phyloP scores from a whole-genome alignment of 2,329 filamentous ascomycete genomes.

The Hypoxylon sp. region DNA sequence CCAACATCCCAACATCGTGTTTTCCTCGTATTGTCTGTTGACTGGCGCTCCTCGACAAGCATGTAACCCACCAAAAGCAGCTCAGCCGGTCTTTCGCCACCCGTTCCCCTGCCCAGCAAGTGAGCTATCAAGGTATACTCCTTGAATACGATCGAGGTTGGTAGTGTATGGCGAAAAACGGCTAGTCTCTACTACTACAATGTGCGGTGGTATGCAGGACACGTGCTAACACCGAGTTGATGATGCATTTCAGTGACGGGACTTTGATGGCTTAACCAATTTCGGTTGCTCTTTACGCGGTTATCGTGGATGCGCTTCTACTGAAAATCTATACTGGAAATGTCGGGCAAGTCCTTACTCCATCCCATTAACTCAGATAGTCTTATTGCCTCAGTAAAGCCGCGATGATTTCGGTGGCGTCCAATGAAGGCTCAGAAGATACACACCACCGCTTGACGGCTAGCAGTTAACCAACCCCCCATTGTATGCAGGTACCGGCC shows the following conservation, averaged over 20 bases:
- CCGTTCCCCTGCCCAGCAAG: conserved; percentile 11
- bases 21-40: conserved; percentile 34
- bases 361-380: conserved; percentile 20
- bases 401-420: conserved; percentile 31
- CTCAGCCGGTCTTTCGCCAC: conserved; percentile 36
- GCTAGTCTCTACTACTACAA: conserved; percentile 8
- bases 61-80: conserved; percentile 37
- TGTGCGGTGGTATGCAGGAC: conserved; percentile 30
- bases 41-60: conserved; percentile 17
- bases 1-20: conserved; percentile 33
- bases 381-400: conserved; percentile 16
- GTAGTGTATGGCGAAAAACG: conserved; percentile 12
- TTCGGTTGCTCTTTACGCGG: conserved; percentile 6
- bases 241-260: conserved; percentile 36
- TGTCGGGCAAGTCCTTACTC: conserved; percentile 16
- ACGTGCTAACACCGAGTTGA: conserved; percentile 35
- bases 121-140: conserved; percentile 2
- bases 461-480: conserved; percentile 36
- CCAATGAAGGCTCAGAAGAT: conserved; percentile 20
- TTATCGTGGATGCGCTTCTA: conserved; percentile 3
- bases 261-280: conserved; percentile 16
- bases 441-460: conserved; percentile 5
- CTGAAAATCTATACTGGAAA: conserved; percentile 4
- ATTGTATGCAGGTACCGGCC: conserved; percentile 51
- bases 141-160: conserved; percentile 26